Base-by-base conservation (phyloP, 192 early-diverging fungal genomes). In the Coemansia sp. region DNA sequence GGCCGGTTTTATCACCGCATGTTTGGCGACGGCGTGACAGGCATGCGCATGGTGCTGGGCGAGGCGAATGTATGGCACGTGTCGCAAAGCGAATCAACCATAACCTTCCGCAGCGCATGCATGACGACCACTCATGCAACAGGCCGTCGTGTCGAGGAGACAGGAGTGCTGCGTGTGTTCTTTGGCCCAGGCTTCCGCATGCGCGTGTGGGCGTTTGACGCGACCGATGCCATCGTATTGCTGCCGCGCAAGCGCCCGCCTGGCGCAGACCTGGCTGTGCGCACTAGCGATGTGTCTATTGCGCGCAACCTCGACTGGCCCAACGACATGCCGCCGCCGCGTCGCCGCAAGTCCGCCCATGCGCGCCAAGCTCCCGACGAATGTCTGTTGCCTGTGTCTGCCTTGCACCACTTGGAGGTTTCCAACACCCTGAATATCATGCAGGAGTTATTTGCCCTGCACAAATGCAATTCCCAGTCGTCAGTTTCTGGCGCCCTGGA, bases 241-340 rank as follows among this genome's bases (percentile, higher is more conserved):
- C 37, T 75, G 65, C 69, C 77, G 22, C 68, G 77, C 53, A 71
- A 72, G 22, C 72, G 77, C 12, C 62, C 72, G 6, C 57, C 35
- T 26, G 65, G 48, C 8, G 37, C 72, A 5, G 77, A 80, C 23
- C 69, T 68, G 21, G 49, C 62, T 49, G 55, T 54, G 12, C 68
- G 72, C n/a, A 65, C 59, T 1, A 31, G 49, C 43, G 77, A 80
- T 9, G 69, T 62, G 4, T 69, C 77, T 5, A 75, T 80, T 27
- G 62, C 65, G 2, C 77, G 72, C 45, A 71, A 75, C 56, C 63
- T 80, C 10, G 77, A 71, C 35, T 80, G 77, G 77, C 72, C 77
- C 19, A 53, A 65, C 23, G 54, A 43, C 6, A 5, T 49, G 16
- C 60, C 69, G 9, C 27, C 59, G 41, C 61, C 65, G 19, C 61